Conservation (phyloP, 768 basidiomycete genomes). For the Naganishia friedmannii region DNA sequence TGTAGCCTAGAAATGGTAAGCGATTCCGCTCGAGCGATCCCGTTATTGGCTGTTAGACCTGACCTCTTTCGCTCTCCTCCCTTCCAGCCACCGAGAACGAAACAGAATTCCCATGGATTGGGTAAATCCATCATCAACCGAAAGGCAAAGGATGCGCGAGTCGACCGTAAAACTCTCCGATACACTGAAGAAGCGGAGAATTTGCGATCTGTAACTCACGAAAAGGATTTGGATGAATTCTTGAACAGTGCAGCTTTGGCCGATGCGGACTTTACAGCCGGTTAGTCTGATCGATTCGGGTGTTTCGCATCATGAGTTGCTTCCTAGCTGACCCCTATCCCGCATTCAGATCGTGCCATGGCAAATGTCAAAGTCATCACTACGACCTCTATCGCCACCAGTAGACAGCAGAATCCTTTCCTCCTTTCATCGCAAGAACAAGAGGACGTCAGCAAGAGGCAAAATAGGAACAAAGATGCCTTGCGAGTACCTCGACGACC, state of each 20-base stretch:
- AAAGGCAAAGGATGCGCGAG: constrained; percentile 68
- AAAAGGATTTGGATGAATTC: constrained; percentile 92
- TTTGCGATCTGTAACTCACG: constrained; percentile 90
- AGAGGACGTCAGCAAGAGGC: constrained; percentile 66
- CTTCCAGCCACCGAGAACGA: constrained; percentile 40
- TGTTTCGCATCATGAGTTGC: constrained; percentile 33
- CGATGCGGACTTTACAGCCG: constrained; percentile 92
- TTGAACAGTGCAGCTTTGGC: constrained; percentile 90
- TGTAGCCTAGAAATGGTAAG: neutral
- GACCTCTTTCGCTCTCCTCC: neutral
- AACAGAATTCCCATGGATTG: constrained; percentile 60
- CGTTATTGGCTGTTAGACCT: neutral
- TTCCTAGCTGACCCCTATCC: neutral
- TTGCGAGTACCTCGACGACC: constrained; percentile 87
- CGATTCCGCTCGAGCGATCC: neutral
- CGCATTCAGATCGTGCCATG: constrained; percentile 43
- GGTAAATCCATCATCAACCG: constrained; percentile 94
- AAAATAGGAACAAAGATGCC: constrained; percentile 67
- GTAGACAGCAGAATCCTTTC: constrained; percentile 64
- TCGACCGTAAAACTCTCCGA: constrained; percentile 22
- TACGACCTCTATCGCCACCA: constrained; percentile 53
- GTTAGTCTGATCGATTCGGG: constrained; percentile 56
- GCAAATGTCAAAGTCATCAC: constrained; percentile 54
- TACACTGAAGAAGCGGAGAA: constrained; percentile 29
- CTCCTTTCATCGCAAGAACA: constrained; percentile 81